phyloP scores from a whole-genome alignment of 2,329 filamentous ascomycete genomes.

The Pestalotiopsis sp. region DNA sequence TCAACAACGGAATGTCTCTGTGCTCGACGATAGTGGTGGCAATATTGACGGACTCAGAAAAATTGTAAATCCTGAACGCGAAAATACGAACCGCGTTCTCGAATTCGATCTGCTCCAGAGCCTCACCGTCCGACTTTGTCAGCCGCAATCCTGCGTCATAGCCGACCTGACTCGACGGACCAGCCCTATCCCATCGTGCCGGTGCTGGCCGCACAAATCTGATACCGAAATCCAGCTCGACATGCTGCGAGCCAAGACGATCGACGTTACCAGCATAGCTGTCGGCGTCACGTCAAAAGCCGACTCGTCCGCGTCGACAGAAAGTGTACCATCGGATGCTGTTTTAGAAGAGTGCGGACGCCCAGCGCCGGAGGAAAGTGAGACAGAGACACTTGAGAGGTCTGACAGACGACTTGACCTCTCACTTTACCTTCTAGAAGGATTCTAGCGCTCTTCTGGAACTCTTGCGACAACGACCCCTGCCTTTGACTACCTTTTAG shows the following conservation, averaged over 20 bases:
- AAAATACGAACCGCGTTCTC: neutral
- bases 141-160: neutral
- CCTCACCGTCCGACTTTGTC: neutral
- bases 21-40: too few species aligned
- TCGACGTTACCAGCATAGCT: neutral
- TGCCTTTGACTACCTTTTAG: neutral
- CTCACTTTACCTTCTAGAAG: constrained; percentile 25
- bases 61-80: neutral
- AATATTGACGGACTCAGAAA: too few species aligned
- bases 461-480: neutral
- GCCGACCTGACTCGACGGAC: neutral
- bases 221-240: neutral
- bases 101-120: neutral
- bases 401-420: neutral
- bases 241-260: neutral
- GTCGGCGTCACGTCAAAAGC: neutral
- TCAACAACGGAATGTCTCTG: too few species aligned
- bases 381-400: neutral
- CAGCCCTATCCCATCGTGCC: neutral
- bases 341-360: neutral
- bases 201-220: neutral
- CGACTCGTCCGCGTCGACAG: neutral
- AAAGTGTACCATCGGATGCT: too few species aligned
- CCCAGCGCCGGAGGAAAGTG: neutral
- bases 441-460: constrained; percentile 23